Percentiles rank a stretch among this genome's conserved stretches.
These are phyloP conservation scores for Colletotrichum trifolii DNA, from an alignment of 2,329 filamentous ascomycete species.

Conservation along the genomic window DNA sequence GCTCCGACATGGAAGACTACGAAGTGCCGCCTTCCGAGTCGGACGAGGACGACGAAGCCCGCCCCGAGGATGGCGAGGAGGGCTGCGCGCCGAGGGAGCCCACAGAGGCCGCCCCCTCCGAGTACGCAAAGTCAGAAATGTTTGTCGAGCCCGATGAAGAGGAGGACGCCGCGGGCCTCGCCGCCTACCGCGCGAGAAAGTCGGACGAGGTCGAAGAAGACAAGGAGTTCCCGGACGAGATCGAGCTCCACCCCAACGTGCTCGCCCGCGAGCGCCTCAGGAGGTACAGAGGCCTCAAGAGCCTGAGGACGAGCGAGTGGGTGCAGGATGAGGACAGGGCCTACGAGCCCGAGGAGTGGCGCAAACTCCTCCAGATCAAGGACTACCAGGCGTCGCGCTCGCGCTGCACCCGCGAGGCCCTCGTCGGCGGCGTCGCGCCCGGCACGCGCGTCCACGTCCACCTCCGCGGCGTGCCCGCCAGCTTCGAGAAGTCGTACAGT, in stretches of 20 bases:
- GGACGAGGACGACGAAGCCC: conserved; percentile 64
- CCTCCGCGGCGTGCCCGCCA: conserved; percentile 64
- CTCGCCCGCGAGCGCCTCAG: conserved; percentile 86
- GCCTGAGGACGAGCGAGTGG: conserved; percentile 87
- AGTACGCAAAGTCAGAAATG: conserved; percentile 94
- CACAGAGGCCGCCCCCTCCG: conserved; percentile 83
- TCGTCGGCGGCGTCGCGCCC: conserved; percentile 86
- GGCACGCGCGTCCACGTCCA: conserved; percentile 87
- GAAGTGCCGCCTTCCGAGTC: conserved; percentile 69
- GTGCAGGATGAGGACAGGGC: conserved; percentile 87
- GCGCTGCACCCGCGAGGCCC: conserved; percentile 80
- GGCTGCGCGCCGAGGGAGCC: conserved; percentile 73
- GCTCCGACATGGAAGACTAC: conserved; percentile 81
- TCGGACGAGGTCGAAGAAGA: conserved; percentile 88
- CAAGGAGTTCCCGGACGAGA: conserved; percentile 95
- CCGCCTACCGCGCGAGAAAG: conserved; percentile 82
- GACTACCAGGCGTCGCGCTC: conserved; percentile 90
- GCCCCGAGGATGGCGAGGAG: conserved; percentile 87
- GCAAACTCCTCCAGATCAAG: conserved; percentile 83
- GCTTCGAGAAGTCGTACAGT: conserved; percentile 59
- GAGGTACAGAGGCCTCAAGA: conserved; percentile 92
- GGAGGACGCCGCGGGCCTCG: conserved; percentile 79
- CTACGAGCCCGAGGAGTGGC: conserved; percentile 91
- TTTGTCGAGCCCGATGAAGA: conserved; percentile 90
- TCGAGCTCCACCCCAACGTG: conserved; percentile 90